Percentiles rank a stretch among this genome's conserved stretches.
Evolutionary conservation across 805 yeast species (phyloP).

Genomic region (Candida ulmi): DNA sequence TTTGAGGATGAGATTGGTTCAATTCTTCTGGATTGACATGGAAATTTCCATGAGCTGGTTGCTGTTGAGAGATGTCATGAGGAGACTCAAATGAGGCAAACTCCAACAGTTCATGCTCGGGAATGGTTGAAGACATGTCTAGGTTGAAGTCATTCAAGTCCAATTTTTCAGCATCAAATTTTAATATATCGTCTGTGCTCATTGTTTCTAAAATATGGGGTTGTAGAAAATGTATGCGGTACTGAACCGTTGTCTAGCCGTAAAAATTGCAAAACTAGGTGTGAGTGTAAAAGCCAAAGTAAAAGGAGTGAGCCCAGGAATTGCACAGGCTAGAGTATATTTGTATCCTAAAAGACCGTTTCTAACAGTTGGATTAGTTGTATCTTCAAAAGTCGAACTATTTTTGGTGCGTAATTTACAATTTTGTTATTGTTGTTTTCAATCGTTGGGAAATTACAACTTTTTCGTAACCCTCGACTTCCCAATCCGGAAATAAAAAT

Average conservation of each 20-base stretch:
- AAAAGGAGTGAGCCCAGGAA: too few relatives aligned
- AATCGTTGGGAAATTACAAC: background rate
- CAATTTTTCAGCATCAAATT: conserved; percentile 15
- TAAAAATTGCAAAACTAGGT: too few relatives aligned
- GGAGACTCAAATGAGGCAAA: conserved; percentile 5
- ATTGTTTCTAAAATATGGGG: background rate
- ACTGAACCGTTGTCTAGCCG: too few relatives aligned
- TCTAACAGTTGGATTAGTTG: too few relatives aligned
- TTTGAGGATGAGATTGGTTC: background rate
- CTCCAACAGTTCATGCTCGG: conserved; percentile 24
- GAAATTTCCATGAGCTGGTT: conserved; percentile 1
- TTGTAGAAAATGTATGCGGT: background rate
- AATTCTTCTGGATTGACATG: background rate
- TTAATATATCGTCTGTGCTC: conserved; percentile 22
- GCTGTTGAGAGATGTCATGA: background rate
- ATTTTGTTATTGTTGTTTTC: background rate
- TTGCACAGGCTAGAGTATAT: too few relatives aligned
- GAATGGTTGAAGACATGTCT: conserved; percentile 21
- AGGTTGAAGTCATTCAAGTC: conserved; percentile 21
- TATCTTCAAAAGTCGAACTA: too few relatives aligned
- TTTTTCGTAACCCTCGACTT: conserved; percentile 2
- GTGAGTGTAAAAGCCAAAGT: too few relatives aligned
- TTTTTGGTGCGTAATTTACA: too few relatives aligned
- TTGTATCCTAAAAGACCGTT: too few relatives aligned
- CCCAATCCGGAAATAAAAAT: conserved; percentile 3